Conservation (phyloP, 2,329 filamentous ascomycete genomes). For the Xylariaceae sp. region DNA sequence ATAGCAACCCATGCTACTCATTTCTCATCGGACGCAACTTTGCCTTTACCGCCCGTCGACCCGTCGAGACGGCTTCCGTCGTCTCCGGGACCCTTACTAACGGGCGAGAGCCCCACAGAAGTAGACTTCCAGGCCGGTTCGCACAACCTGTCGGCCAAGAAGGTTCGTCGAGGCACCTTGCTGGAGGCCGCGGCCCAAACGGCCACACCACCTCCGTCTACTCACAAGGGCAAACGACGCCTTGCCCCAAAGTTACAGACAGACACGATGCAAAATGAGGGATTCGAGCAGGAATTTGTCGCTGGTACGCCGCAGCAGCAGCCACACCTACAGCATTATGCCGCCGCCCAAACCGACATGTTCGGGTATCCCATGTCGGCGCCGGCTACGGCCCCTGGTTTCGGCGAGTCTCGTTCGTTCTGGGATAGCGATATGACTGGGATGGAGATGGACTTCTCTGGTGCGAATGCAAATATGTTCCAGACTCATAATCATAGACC, state of each 20-base stretch:
- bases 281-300: conserved; percentile 56
- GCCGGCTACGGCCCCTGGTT: conserved; percentile 51
- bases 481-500: conserved; percentile 47
- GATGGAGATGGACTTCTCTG: conserved; percentile 63
- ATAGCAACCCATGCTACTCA: conserved; percentile 66
- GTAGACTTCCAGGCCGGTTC: conserved; percentile 32
- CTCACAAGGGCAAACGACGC: conserved; percentile 58
- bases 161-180: conserved; percentile 46
- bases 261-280: conserved; percentile 60
- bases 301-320: conserved; percentile 51
- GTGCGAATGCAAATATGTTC: conserved; percentile 49
- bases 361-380: conserved; percentile 65
- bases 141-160: conserved; percentile 46
- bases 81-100: conserved; percentile 52
- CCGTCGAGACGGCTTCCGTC: conserved; percentile 60
- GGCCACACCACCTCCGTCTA: conserved; percentile 62
- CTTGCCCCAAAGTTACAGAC: conserved; percentile 52
- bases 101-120: conserved; percentile 36
- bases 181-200: conserved; percentile 51
- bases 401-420: conserved; percentile 49
- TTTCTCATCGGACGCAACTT: conserved; percentile 55
- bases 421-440: conserved; percentile 61
- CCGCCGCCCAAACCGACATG: conserved; percentile 55
- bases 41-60: conserved; percentile 62
- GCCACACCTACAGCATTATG: conserved; percentile 51